phyloP scores from a whole-genome alignment of 2,329 filamentous ascomycete species.

The Fusarium udum region DNA sequence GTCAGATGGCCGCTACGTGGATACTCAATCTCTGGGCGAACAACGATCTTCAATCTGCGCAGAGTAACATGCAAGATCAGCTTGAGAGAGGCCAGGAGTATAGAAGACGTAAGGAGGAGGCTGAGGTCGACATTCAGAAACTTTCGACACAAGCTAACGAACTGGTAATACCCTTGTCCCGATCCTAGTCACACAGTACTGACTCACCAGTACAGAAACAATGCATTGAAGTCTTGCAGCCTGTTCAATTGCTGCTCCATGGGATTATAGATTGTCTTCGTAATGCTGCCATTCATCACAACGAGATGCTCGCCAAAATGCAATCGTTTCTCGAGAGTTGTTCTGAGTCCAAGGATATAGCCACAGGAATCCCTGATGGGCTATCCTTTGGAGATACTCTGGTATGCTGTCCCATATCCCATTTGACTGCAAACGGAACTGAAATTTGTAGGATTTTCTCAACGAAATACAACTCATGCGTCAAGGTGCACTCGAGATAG shows the following conservation, averaged over 20 bases:
- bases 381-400: neutral
- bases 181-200: neutral
- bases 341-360: neutral
- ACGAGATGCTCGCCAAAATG: neutral
- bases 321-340: neutral
- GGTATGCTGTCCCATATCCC: neutral
- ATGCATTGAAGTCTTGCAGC: neutral
- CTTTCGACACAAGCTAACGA: neutral
- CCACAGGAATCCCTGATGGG: neutral
- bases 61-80: neutral
- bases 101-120: neutral
- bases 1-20: neutral
- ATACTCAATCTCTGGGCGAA: neutral
- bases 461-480: neutral
- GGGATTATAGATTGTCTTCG: neutral
- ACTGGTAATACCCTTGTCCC: neutral
- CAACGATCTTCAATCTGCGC: neutral
- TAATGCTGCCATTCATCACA: neutral
- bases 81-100: neutral
- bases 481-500: neutral
- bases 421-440: neutral
- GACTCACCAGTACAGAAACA: neutral
- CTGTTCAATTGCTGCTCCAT: neutral
- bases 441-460: neutral
- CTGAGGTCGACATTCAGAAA: neutral